These are phyloP conservation scores for Gastrolobium villosum DNA, from an alignment of 306 rosid species.

Conservation along the genomic window DNA sequence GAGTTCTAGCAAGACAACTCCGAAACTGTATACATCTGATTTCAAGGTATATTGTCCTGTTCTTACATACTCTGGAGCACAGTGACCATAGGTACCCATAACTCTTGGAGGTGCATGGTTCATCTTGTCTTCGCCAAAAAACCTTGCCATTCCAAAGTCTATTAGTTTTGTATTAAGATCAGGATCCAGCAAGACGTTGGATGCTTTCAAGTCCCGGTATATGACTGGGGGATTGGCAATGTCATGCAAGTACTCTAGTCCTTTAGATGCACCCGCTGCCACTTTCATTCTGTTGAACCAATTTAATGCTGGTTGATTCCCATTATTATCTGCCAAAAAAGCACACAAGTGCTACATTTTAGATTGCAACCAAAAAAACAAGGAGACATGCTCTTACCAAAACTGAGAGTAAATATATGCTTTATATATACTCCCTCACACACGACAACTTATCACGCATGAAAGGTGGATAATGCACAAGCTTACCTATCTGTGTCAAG, in stretches of 20 bases:
- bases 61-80: conserved; percentile 86
- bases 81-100: conserved; percentile 84
- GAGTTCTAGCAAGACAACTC: conserved; percentile 86
- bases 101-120: conserved; percentile 70
- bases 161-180: conserved; percentile 62
- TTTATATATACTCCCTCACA: too few relatives aligned
- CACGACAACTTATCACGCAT: too few relatives aligned
- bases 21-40: conserved; percentile 89
- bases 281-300: conserved; percentile 84
- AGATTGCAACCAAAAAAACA: background rate
- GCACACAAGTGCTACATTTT: background rate
- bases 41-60: conserved; percentile 65
- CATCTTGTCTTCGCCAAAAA: conserved; percentile 60
- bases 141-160: conserved; percentile 72
- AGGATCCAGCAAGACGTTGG: conserved; percentile 68
- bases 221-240: conserved; percentile 74
- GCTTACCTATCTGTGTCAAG: too few relatives aligned
- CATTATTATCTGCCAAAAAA: conserved; percentile 51
- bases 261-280: conserved; percentile 74
- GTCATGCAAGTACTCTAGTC: conserved; percentile 84
- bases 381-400: background rate
- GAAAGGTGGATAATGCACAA: too few relatives aligned
- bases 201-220: conserved; percentile 71
- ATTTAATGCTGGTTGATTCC: conserved; percentile 56
- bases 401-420: background rate